Base-by-base conservation (phyloP, 2,329 filamentous ascomycete genomes). In the Phyllosticta paracitricarpa region DNA sequence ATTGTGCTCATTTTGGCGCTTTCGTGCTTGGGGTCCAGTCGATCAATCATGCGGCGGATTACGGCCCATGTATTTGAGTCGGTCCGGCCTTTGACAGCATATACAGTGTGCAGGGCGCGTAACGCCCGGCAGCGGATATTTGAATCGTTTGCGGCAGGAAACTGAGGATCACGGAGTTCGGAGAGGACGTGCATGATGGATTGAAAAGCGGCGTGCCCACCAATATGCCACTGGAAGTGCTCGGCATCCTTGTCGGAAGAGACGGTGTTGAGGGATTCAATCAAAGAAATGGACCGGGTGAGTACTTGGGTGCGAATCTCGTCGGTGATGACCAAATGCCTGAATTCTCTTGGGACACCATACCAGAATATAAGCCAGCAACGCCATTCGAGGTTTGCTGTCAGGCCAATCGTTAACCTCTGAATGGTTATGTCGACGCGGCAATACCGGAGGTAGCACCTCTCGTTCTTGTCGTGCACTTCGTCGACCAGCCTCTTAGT, bases 191-290 rank as follows among this genome's bases (percentile, higher is more conserved):
- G 72, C 70, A 74, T 73, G 53, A 75, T 73, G n/a, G 62, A 61
- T 58, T 65, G 63, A 40, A 66, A 65, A 1, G 63, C 54, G 12
- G 63, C 62, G 35, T 65, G 62, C 10, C 62, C 60, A 8, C 71
- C 70, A 58, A 74, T 72, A 57, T 75, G 73, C 73, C 73, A 75
- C 24, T 71, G 71, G 55, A 73, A 75, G 2, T 69, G 70, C 56
- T 70, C 72, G 10, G 68, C 71, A 24, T 74, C 70, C 3, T 70
- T 67, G 62, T 74, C 73, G 17, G 69, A 65, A 4, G 68, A 68
- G 2, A 72, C 71, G 26, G 66, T 66, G 54, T 74, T 75, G 14
- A 74, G 62, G 0, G 71, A 70, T 56, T 75, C 72, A 40, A 75
- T 70, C 28, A 69, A 70, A 30, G 70, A 73, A n/a, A 75, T 66